Conservation (phyloP, 805 yeast species). For the Yarrowia keelungensis region DNA sequence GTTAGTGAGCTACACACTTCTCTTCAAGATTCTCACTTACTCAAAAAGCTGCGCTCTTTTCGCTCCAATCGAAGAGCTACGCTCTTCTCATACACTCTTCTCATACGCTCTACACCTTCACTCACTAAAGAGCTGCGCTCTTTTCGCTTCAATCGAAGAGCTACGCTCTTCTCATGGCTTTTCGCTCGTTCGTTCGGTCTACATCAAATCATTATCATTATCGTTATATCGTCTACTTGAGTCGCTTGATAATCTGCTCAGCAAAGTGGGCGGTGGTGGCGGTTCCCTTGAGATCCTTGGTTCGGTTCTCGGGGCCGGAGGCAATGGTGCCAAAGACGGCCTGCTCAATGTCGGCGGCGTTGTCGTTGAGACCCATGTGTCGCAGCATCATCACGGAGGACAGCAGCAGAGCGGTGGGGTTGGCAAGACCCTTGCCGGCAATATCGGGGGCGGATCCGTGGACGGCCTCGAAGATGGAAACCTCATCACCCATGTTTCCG, state of each 20-base stretch:
- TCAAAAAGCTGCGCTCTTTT: too few relatives aligned
- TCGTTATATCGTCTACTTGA: conserved; percentile 46
- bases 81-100: too few relatives aligned
- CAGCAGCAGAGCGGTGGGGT: conserved; percentile 96
- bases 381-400: conserved; percentile 99
- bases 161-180: too few relatives aligned
- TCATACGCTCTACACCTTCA: too few relatives aligned
- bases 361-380: conserved; percentile 88
- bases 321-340: conserved; percentile 91
- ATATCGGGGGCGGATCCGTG: conserved; percentile 99
- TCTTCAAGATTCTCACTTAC: too few relatives aligned
- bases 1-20: too few relatives aligned
- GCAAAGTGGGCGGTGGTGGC: conserved; percentile 91
- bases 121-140: too few relatives aligned
- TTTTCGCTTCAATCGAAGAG: too few relatives aligned
- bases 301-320: conserved; percentile 93
- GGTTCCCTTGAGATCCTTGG: conserved; percentile 93
- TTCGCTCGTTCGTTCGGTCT: background rate
- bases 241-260: conserved; percentile 82
- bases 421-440: conserved; percentile 98
- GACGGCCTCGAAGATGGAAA: conserved; percentile 98
- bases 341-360: conserved; percentile 83
- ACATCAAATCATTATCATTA: conserved; percentile 38
- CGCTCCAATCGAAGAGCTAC: too few relatives aligned
- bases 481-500: conserved; percentile 98